These are phyloP conservation scores for Pecoramyces ruminantium DNA, from an alignment of 192 early-diverging fungal species.

Conservation along the genomic window DNA sequence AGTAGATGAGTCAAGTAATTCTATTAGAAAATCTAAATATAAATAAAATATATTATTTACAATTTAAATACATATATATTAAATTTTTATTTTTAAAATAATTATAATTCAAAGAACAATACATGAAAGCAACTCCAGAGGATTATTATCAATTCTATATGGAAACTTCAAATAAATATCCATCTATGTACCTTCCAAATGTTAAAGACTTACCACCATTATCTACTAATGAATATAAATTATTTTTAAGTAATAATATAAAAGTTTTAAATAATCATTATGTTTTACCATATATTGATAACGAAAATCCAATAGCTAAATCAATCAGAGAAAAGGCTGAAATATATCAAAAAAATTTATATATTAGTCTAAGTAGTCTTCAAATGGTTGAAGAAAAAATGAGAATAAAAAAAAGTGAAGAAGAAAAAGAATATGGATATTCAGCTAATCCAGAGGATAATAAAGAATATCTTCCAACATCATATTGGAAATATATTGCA, in stretches of 20 bases:
- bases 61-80: no score
- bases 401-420: neutral
- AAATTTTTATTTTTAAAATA: no score
- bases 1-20: conserved; percentile 5
- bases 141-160: conserved; percentile 40
- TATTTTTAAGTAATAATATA: neutral
- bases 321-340: neutral
- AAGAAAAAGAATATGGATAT: neutral
- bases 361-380: neutral
- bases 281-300: neutral
- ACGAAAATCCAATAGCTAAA: neutral
- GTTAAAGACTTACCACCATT: conserved; percentile 14
- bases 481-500: neutral
- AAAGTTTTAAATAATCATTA: neutral
- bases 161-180: conserved; percentile 38
- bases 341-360: neutral
- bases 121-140: conserved; percentile 37
- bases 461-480: neutral
- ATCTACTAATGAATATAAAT: neutral
- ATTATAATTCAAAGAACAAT: conserved; percentile 5
- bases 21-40: neutral
- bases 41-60: no score
- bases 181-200: conserved; percentile 28
- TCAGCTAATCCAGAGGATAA: neutral
- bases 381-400: neutral